Evolutionary conservation across 352 stramenopile genomes (phyloP).

Genomic region (Blastocystis sp.): DNA sequence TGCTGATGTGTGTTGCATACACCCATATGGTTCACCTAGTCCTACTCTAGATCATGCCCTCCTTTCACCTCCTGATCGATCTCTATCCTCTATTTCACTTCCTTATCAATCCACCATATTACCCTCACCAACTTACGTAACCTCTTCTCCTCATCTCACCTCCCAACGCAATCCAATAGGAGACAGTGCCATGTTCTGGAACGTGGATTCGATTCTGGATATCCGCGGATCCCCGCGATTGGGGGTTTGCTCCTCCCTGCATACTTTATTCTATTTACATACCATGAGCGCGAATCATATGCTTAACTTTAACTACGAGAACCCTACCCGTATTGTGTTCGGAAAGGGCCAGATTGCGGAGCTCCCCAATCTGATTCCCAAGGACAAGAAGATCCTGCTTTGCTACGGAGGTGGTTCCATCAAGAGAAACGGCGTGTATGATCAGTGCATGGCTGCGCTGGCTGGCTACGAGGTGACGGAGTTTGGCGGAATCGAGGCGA

Average conservation of each 20-base stretch:
- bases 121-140: too few relatives aligned
- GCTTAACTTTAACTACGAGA: constrained; percentile 51
- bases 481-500: constrained; percentile 51
- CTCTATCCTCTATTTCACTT: background rate
- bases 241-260: background rate
- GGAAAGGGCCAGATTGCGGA: constrained; percentile 54
- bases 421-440: constrained; percentile 55
- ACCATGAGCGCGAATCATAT: background rate
- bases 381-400: constrained; percentile 56
- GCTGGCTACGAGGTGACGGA: constrained; percentile 39
- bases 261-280: constrained; percentile 12
- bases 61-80: too few relatives aligned
- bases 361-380: constrained; percentile 26
- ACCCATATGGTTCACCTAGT: too few relatives aligned
- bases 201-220: background rate
- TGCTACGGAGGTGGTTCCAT: constrained; percentile 54
- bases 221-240: background rate
- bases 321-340: constrained; percentile 54
- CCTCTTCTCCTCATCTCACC: too few relatives aligned
- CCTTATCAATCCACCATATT: background rate
- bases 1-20: too few relatives aligned
- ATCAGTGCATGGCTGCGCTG: constrained; percentile 45
- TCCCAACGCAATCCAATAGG: too few relatives aligned
- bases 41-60: too few relatives aligned
- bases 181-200: background rate